Evolutionary conservation across 1,284 basidiomycete genomes (phyloP), one percentile per base, ranked within the genome.

Genomic region (Cutaneotrichosporon sp.): DNA sequence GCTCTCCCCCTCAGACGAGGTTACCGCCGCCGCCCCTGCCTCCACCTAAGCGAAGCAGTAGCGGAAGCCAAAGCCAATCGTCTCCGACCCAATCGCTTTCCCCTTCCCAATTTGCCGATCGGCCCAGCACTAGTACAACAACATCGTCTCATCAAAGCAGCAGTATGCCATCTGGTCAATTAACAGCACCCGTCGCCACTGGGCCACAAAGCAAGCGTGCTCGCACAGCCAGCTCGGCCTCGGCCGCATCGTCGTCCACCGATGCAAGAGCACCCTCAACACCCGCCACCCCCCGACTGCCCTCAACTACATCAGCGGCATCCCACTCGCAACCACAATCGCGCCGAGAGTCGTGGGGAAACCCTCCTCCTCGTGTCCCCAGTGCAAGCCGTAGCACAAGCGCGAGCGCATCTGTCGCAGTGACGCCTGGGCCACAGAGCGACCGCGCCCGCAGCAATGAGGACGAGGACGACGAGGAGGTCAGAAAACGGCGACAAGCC

Each of bases 381-480:
- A 44, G 42, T 22, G 42, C 19, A 19, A 44, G 42, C 12, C 42
- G 42, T 20, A 44, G 42, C 19, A 32, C 19, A 10, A 44, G 42
- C 11, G 20, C 42, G n/a, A 26, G 27, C 27, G 42, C 29, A 2
- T 44, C 42, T 3, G 17, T 22, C 2, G 42, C 42, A 12, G 27
- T 31, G 27, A 44, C 42, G 5, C 29, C 42, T 4, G 42, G 19
- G 3, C 17, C 8, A 4, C 17, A 19, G 2, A 44, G 27, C 42
- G 42, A 44, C 8, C 17, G 42, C 17, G 42, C 29, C 6, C 42
- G 29, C 27, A 44, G 42, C 29, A 43, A n/a, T n/a, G 29, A 14
- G 3, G 29, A 24, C 46, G 55, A 47, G 32, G 33, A 51, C 16
- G 51, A 34, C 43, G 51, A 48, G 16, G 44, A 46, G 32, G 19